phyloP scores from a whole-genome alignment of 495 filamentous ascomycete species.

The Lasiosphaeriaceae sp. region DNA sequence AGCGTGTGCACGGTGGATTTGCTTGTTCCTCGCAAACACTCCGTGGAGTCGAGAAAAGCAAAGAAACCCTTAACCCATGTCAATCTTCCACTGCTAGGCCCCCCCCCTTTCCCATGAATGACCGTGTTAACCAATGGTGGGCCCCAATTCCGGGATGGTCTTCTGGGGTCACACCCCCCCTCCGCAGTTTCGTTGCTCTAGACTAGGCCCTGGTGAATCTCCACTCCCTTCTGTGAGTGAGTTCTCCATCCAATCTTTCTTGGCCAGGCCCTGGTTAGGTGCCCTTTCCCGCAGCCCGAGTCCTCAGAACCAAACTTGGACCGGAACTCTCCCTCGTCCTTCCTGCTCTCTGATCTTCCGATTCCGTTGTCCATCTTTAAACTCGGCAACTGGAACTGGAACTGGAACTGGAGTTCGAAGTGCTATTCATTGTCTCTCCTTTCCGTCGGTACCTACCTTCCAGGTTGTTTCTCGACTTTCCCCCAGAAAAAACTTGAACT shows the following conservation, averaged over 20 bases:
- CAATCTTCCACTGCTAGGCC: neutral
- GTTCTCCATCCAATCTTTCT: slow-evolving; percentile 15
- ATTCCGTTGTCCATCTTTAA: slow-evolving; percentile 3
- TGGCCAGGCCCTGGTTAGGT: slow-evolving; percentile 10
- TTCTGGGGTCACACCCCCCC: slow-evolving; percentile 16
- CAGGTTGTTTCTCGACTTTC: too few relatives aligned
- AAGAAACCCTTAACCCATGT: too few relatives aligned
- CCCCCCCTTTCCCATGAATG: slow-evolving; percentile 14
- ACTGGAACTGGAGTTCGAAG: slow-evolving; percentile 2
- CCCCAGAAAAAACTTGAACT: too few relatives aligned
- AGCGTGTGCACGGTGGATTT: slow-evolving; percentile 13
- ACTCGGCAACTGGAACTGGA: neutral
- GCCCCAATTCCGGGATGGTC: slow-evolving; percentile 15
- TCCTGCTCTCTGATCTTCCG: slow-evolving; percentile 1
- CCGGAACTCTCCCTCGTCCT: slow-evolving; percentile 2
- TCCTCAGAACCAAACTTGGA: slow-evolving; percentile 27
- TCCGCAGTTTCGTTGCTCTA: slow-evolving; percentile 12
- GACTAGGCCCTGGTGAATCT: slow-evolving; percentile 12
- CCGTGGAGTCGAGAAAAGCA: slow-evolving; percentile 7
- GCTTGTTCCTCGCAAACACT: slow-evolving; percentile 2
- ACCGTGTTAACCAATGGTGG: slow-evolving; percentile 18
- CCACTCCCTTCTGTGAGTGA: slow-evolving; percentile 18
- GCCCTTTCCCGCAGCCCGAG: slow-evolving; percentile 4
- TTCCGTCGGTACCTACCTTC: too few relatives aligned
- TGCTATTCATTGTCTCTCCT: slow-evolving; percentile 5